Evolutionary conservation across 2,329 filamentous ascomycete species (phyloP).

Genomic region (Scorias spongiosa): DNA sequence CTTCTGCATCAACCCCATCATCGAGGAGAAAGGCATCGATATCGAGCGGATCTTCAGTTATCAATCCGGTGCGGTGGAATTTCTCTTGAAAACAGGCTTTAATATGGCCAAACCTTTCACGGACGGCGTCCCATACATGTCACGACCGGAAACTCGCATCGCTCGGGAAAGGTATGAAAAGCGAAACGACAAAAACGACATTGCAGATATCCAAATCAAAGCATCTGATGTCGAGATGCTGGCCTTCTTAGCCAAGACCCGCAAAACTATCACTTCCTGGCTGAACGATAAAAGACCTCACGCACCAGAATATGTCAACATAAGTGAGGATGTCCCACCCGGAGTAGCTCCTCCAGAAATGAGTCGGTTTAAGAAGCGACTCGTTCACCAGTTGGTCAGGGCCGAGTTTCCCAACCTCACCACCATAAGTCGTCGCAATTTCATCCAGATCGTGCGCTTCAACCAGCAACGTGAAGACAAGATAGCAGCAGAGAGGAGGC

Average conservation of each 20-base stretch:
- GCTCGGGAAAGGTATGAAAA: conserved; percentile 31
- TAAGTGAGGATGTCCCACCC: conserved; percentile 7
- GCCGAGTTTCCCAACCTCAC: conserved; percentile 40
- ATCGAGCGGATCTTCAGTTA: conserved; percentile 46
- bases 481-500: conserved; percentile 23
- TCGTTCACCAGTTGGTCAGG: conserved; percentile 52
- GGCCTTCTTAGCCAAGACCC: conserved; percentile 33
- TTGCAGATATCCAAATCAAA: conserved; percentile 34
- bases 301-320: conserved; percentile 19
- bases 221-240: conserved; percentile 37
- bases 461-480: conserved; percentile 30
- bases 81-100: conserved; percentile 44
- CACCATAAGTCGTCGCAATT: conserved; percentile 27
- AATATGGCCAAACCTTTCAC: conserved; percentile 41
- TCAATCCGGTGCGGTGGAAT: conserved; percentile 45
- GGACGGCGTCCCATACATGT: conserved; percentile 47
- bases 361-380: conserved; percentile 46
- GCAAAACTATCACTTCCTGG: conserved; percentile 34
- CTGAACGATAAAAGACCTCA: conserved; percentile 16
- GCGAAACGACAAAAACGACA: conserved; percentile 25
- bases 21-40: conserved; percentile 35
- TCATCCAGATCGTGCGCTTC: conserved; percentile 27
- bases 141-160: conserved; percentile 39
- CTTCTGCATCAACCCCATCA: conserved; percentile 43
- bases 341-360: conserved; percentile 19